Percentiles rank a stretch among this genome's conserved stretches.
These are phyloP conservation scores for Neostapfia colusana DNA, from an alignment of 176 grass and related monocot genomes.

Conservation along the genomic window DNA sequence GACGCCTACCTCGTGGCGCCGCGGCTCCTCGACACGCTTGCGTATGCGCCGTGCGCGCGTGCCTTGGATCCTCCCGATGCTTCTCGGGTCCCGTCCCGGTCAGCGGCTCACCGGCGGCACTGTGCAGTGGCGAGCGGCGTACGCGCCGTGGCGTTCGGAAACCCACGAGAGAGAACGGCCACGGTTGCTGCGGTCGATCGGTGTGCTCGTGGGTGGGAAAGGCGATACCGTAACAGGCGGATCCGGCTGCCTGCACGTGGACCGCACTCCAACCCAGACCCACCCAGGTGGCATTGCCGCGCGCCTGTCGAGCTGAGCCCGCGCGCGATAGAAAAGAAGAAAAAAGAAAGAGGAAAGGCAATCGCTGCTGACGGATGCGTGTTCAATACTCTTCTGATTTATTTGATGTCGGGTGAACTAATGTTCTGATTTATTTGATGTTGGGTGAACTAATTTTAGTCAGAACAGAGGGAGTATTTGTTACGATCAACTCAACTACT, in stretches of 20 bases:
- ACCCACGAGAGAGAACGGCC: background rate
- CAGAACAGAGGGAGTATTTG: too few relatives aligned
- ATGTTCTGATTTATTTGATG: too few relatives aligned
- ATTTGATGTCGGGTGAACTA: too few relatives aligned
- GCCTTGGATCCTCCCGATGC: background rate
- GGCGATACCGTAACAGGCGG: background rate
- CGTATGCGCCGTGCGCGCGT: background rate
- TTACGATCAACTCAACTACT: background rate
- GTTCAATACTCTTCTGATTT: too few relatives aligned
- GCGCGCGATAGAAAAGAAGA: too few relatives aligned
- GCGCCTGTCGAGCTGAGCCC: too few relatives aligned
- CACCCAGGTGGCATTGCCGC: background rate
- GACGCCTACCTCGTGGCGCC: background rate
- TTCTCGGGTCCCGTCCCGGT: background rate
- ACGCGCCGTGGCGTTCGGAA: background rate
- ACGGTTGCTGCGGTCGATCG: background rate
- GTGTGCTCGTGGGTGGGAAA: background rate
- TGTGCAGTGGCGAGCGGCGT: background rate
- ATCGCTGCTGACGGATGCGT: background rate
- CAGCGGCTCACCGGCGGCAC: background rate
- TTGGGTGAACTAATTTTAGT: too few relatives aligned
- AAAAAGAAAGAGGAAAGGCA: too few relatives aligned
- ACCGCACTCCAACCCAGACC: constrained; percentile 10
- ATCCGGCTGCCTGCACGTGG: constrained; percentile 4
- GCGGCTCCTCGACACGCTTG: background rate